Percentiles rank a stretch among this genome's conserved stretches.
Conservation (phyloP, 2,329 filamentous ascomycete species). For the Pyrenochaeta sp. region DNA sequence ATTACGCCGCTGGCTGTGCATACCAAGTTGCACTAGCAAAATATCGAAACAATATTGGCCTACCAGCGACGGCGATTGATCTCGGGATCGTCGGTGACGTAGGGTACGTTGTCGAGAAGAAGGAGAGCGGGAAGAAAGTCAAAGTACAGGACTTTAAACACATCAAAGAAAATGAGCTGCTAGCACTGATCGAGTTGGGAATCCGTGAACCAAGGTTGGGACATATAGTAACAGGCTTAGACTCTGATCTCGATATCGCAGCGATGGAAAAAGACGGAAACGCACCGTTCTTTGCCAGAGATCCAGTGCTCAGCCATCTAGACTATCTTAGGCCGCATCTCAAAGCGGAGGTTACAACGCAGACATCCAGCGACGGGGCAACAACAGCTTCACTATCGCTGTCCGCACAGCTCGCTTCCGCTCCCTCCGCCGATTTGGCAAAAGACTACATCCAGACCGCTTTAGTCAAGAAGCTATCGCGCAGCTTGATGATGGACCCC, state of each 20-base stretch:
- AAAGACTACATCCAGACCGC: constrained; percentile 9
- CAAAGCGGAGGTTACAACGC: neutral
- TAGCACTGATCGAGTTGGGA: constrained; percentile 15
- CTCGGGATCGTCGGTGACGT: constrained; percentile 23
- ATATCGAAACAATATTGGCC: constrained; percentile 10
- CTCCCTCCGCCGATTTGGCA: neutral
- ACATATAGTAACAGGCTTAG: constrained; percentile 14
- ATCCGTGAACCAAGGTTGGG: constrained; percentile 10
- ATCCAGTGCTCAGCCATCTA: constrained; percentile 14
- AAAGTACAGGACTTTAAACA: constrained; percentile 16
- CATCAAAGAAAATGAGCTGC: constrained; percentile 13
- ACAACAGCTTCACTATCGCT: neutral
- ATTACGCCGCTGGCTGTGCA: constrained; percentile 34
- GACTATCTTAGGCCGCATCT: constrained; percentile 18
- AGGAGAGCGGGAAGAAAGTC: constrained; percentile 3
- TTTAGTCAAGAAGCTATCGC: constrained; percentile 18
- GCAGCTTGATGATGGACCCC: constrained; percentile 20
- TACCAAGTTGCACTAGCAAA: constrained; percentile 31
- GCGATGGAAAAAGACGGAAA: neutral
- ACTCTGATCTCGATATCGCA: constrained; percentile 1
- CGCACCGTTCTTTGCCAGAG: constrained; percentile 12
- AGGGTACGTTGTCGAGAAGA: constrained; percentile 26
- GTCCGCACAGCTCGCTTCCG: constrained; percentile 6
- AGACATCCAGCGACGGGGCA: neutral
- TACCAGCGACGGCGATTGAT: constrained; percentile 16